Evolutionary conservation across 169 alveolate genomes (phyloP).

Genomic region (Eimeria falciformis): DNA sequence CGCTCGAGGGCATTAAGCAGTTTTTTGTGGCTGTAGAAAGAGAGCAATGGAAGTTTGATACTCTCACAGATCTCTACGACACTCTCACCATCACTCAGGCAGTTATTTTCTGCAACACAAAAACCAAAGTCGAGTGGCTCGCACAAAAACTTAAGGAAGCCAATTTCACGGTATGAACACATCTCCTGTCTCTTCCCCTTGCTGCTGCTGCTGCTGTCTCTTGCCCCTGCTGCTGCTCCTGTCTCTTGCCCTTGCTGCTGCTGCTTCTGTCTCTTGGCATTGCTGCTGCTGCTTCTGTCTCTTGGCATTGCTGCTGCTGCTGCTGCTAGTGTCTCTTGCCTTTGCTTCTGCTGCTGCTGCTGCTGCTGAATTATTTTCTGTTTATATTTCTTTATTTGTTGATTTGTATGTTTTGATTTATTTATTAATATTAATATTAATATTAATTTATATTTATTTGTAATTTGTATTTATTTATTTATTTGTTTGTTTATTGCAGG

Average conservation of each 20-base stretch:
- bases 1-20: conserved; percentile 99
- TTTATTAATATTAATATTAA: not conserved
- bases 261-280: conserved; percentile 12
- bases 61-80: conserved; percentile 98
- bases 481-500: conserved; percentile 72
- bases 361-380: not conserved
- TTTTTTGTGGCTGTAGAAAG: conserved; percentile 98
- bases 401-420: not conserved
- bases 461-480: not conserved
- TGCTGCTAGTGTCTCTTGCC: not conserved
- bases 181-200: not conserved
- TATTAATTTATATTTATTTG: not conserved
- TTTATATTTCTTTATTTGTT: conserved; percentile 3
- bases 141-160: conserved; percentile 98
- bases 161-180: conserved; percentile 93
- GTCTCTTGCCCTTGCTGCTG: not conserved
- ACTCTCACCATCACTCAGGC: conserved; percentile 98
- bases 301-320: conserved; percentile 22
- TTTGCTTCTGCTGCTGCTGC: not conserved
- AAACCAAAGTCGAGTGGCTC: conserved; percentile 95
- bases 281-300: conserved; percentile 33
- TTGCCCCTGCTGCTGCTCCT: not conserved
- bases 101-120: conserved; percentile 98
- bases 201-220: not conserved
- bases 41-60: conserved; percentile 99